Evolutionary conservation across 805 yeast genomes (phyloP), one percentile per base, ranked within the genome.

Genomic region (Kodamaea kaohsiungensis): DNA sequence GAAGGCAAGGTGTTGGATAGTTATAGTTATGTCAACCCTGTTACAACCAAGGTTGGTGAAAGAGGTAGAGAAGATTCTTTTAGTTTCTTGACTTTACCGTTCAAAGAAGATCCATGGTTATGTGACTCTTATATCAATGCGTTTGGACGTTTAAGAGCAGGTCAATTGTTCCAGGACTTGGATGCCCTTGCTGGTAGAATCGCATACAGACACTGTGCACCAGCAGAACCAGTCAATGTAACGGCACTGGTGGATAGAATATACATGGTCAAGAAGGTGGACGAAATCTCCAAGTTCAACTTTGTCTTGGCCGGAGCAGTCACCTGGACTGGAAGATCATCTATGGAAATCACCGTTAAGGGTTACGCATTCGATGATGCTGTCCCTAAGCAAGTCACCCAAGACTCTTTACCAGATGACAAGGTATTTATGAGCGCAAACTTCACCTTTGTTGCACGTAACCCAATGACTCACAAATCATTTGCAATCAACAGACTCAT

Each of bases 201-300:
- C 63, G 96, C 97, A 18, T 89, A 91, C 69, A 82, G 89, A 65
- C 98, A 92, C 68, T 89, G 96, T 71, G 79, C 88, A n/a, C 98
- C 98, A 0, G 96, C 97, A 0, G 91, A 89, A 66, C 98, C 98
- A 9, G 91, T 91, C 70, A 88, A 92, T 67, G 98, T 92, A 43
- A 92, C 98, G 8, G 98, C 98, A 0, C 86, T 95, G 25, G 97
- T 92, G 25, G 98, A 93, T 72, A 77, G 97, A 59, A 90, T 92
- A 60, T 88, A 89, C 67, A 85, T 92, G 84, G 83, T 91, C 55
- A 88, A 88, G 69, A 86, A 91, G 61, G 82, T 91, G 42, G 96
- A 91, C 63, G 90, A 87, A 62, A 83, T 91, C 57, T 77, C 79
- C 53, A 82, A 84, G 58, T 87, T 81, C 71, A 90, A 91, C 70